phyloP scores from a whole-genome alignment of 2,329 filamentous ascomycete genomes.

The Beauveria pseudobassiana region DNA sequence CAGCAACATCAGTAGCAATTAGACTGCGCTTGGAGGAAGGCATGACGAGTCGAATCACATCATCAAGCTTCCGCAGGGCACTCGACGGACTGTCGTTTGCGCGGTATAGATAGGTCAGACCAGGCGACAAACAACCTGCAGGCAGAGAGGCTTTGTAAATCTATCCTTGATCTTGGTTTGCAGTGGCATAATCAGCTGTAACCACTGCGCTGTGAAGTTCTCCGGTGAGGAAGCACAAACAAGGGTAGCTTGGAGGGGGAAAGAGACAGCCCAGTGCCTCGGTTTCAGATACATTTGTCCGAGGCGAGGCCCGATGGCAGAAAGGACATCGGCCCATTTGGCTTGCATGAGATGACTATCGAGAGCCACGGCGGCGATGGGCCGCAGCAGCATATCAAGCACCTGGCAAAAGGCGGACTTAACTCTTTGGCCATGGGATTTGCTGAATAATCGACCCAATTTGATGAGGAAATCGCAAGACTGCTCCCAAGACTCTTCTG shows the following conservation, averaged over 20 bases:
- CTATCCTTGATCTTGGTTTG: conserved; percentile 82
- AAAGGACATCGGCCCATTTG: conserved; percentile 82
- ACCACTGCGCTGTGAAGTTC: conserved; percentile 77
- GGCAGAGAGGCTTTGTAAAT: conserved; percentile 64
- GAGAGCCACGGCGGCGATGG: conserved; percentile 73
- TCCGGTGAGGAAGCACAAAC: conserved; percentile 85
- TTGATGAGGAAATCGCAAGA: conserved; percentile 84
- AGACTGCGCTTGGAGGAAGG: conserved; percentile 74
- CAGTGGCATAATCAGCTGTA: conserved; percentile 68
- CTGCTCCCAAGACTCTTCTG: conserved; percentile 70
- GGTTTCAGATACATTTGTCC: conserved; percentile 84
- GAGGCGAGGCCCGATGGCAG: conserved; percentile 69
- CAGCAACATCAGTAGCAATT: conserved; percentile 72
- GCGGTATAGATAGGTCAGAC: conserved; percentile 90
- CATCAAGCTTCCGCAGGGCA: conserved; percentile 75
- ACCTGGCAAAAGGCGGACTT: conserved; percentile 95
- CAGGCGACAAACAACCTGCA: conserved; percentile 83
- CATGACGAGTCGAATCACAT: conserved; percentile 77
- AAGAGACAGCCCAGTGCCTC: conserved; percentile 83
- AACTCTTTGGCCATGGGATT: conserved; percentile 78
- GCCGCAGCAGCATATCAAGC: conserved; percentile 76
- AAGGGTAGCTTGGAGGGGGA: conserved; percentile 78
- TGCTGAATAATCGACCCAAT: conserved; percentile 73
- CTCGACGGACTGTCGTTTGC: conserved; percentile 62
- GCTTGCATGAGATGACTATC: conserved; percentile 68